A percentile compares a stretch with the other conserved stretches of the same genome.
These are phyloP conservation scores for Cytospora paraplurivora DNA, from an alignment of 2,329 filamentous ascomycete species.

Conservation along the genomic window DNA sequence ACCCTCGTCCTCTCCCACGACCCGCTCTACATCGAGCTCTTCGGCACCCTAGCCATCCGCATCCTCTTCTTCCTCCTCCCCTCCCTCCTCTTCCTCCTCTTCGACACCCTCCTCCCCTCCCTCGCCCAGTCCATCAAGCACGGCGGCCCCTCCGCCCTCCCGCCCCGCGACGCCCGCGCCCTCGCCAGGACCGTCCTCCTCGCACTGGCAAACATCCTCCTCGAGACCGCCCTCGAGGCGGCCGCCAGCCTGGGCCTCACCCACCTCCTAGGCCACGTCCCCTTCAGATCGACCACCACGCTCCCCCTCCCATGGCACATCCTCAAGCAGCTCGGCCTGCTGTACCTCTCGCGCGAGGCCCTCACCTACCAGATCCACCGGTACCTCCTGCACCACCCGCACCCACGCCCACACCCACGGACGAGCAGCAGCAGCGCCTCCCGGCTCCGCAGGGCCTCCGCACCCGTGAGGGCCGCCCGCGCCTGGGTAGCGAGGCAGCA, in stretches of 20 bases:
- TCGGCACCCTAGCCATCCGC: conserved; percentile 69
- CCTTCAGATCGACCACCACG: conserved; percentile 51
- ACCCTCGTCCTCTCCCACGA: conserved; percentile 78
- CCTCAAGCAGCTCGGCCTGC: conserved; percentile 49
- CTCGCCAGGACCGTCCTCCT: conserved; percentile 41
- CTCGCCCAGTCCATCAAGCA: conserved; percentile 70
- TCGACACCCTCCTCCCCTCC: conserved; percentile 72
- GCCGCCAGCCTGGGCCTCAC: conserved; percentile 43
- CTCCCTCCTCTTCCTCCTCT: conserved; percentile 69
- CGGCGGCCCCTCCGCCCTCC: conserved; percentile 55
- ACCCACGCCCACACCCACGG: conserved; percentile 6
- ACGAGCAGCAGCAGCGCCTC: conserved; percentile 13
- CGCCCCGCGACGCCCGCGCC: conserved; percentile 44
- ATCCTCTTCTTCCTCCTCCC: conserved; percentile 72
- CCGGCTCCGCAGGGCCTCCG: no score
- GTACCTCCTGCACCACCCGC: conserved; percentile 69
- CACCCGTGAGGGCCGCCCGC: conserved; percentile 35
- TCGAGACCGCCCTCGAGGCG: conserved; percentile 49
- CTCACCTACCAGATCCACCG: conserved; percentile 77
- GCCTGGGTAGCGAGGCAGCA: conserved; percentile 46
- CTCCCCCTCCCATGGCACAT: conserved; percentile 58
- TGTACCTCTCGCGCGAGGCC: conserved; percentile 54
- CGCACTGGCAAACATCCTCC: conserved; percentile 48
- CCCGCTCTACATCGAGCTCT: conserved; percentile 72
- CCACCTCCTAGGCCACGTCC: conserved; percentile 40